Base-by-base conservation (phyloP, 257 asterid species). In the Misopates orontium region DNA sequence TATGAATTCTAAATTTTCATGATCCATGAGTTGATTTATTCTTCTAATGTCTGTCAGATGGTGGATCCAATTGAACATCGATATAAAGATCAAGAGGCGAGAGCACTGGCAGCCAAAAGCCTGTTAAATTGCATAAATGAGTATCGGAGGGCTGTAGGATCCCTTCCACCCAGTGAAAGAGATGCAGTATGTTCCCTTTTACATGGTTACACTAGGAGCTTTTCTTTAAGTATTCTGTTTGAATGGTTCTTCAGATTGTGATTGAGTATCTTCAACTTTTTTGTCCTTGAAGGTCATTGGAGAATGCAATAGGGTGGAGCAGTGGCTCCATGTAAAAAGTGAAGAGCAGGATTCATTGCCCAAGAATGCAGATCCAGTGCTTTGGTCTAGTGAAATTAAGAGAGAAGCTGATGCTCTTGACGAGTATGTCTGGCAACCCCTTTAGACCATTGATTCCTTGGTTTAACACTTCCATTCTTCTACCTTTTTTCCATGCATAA, bases 11-110 rank as follows among this genome's bases (percentile, higher is more conserved):
- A 47, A 16, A 13, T 61, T 56, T 51, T 25, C 41, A 56, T 51
- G 44, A 52, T 67, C 62, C 22, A 42, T 51, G 8, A 9, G 42
- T 36, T 36, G 42, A 36, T 36, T 3, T 36, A 3, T 36, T 49
- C 39, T 11, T 18, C 70, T 24, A 14, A 32, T 72, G 48, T 70
- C 65, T 39, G 56, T 71, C 66, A 94, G 99, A 83, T 90, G 83
- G 83, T 94, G 74, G 90, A 77, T 75, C 97, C 99, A 23, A 77
- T 94, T 78, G 95, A 83, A 80, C 73, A 75, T 55, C 92, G 99
- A 64, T 88, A 79, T 70, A 86, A 79, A 78, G 97, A 94, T 47
- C 96, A 83, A 74, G 93, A 89, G 64, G 84, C 86, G 28, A 80
- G 97, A 79, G 88, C 83, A 64, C 79, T 66, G 75, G 90, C 95